Evolutionary conservation across 257 asterid genomes (phyloP), one percentile per base, ranked within the genome.

Genomic region (Verbena officinalis): DNA sequence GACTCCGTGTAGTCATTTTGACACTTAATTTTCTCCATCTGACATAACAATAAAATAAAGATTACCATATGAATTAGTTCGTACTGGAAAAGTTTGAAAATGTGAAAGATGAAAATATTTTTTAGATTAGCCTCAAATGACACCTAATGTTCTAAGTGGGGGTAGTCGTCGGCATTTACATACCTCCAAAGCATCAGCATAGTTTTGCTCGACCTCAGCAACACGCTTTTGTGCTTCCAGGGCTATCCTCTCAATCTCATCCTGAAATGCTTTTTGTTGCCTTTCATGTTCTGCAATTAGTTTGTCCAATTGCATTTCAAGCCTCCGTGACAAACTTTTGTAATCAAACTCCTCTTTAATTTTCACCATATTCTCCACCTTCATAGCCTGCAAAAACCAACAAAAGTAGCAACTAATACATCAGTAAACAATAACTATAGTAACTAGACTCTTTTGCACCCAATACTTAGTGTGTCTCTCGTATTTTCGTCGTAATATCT

Each of bases 331-430:
- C 68, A 85, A 87, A 77, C 91, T 82, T 80, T 82, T 87, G 78
- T 87, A 90, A 77, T 90, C 97, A 75, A 85, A 90, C 77, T 87
- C 96, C 79, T 87, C 95, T 73, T 87, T 90, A 34, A 87, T 68
- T 79, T 85, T 90, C 72, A 90, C 67, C 97, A 83, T 87, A 71
- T 90, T 90, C 86, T 90, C 95, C 55, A 90, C 95, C 79, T 90
- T 90, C 96, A 87, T 85, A 52, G 97, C 97, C 97, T 90, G 91
- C 43, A 70, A 52, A 54, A 24, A 55, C 24, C 16, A 40, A 21
- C 9, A 23, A 16, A 12, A 57, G 16, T 17, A 61, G 43, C 46
- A 62, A 36, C 10, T 23, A 15, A 19, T 16, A 67, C 7, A 14
- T 4, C 19, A 31, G 45, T n/a, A 36, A 7, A 2, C 7, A 36